Evolutionary conservation across 225 moss, liverwort and hornwort genomes (phyloP).

Genomic region (Bryum argenteum): DNA sequence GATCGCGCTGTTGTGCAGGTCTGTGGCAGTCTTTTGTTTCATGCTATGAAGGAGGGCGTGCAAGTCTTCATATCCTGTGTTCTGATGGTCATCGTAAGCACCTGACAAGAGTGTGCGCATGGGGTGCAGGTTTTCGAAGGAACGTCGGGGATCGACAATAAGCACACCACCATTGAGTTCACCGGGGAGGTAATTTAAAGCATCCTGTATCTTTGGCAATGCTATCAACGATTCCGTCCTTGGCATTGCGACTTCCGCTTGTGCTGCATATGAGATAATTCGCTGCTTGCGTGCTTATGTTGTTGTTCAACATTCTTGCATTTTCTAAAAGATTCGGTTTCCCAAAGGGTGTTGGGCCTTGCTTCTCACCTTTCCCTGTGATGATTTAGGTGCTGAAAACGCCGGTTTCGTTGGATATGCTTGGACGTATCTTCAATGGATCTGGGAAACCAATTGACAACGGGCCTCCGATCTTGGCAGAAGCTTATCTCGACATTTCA

Average conservation of each 20-base stretch:
- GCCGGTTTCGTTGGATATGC: conserved; percentile 95
- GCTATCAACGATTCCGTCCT: background rate
- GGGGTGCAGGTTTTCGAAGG: conserved; percentile 82
- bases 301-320: background rate
- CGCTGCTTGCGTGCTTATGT: background rate
- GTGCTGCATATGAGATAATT: background rate
- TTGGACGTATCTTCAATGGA: conserved; percentile 97
- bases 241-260: background rate
- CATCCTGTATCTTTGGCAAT: background rate
- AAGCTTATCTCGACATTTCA: conserved; percentile 72
- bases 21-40: background rate
- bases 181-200: conserved; percentile 77
- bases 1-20: conserved; percentile 98
- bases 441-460: conserved; percentile 97
- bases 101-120: background rate
- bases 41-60: background rate
- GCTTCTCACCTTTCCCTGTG: background rate
- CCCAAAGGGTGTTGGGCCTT: background rate
- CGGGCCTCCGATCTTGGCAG: conserved; percentile 91
- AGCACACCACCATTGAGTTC: conserved; percentile 96
- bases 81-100: background rate
- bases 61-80: background rate
- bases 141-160: conserved; percentile 89
- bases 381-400: conserved; percentile 67
- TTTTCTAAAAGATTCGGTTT: background rate